A percentile compares a stretch with the other conserved stretches of the same genome.
These are phyloP conservation scores for Lachnellula occidentalis DNA, from an alignment of 2,329 filamentous ascomycete genomes.

Conservation along the genomic window DNA sequence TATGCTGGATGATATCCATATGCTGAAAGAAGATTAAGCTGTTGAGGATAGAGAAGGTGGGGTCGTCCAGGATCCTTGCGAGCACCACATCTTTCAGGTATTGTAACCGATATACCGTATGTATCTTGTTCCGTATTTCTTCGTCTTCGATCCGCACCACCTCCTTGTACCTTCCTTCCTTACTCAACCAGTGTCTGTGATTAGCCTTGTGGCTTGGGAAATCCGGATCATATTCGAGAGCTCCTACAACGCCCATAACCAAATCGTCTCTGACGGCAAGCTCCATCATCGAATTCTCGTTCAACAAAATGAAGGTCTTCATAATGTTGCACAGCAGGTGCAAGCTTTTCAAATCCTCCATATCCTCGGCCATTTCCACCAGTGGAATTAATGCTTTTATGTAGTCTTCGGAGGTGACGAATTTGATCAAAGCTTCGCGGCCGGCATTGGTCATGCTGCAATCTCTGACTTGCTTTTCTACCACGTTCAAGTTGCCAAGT, in stretches of 20 bases:
- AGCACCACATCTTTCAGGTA: constrained; percentile 99
- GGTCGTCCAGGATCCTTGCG: constrained; percentile 91
- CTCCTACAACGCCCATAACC: constrained; percentile 87
- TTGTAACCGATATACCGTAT: constrained; percentile 90
- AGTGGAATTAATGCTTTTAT: constrained; percentile 81
- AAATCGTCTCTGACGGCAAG: constrained; percentile 85
- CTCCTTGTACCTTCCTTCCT: constrained; percentile 89
- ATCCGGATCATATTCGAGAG: constrained; percentile 95
- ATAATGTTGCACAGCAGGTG: constrained; percentile 95
- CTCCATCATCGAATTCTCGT: constrained; percentile 93
- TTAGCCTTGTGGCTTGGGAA: constrained; percentile 98
- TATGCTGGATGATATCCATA: constrained; percentile 91
- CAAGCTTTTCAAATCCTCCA: constrained; percentile 80
- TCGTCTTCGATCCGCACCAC: constrained; percentile 88
- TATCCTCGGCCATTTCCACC: constrained; percentile 82
- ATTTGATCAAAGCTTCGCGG: constrained; percentile 81
- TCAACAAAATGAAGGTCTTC: constrained; percentile 91
- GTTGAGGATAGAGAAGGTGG: constrained; percentile 95
- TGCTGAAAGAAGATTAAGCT: constrained; percentile 99
- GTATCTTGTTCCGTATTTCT: constrained; percentile 80
- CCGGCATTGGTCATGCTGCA: constrained; percentile 70
- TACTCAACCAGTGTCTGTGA: constrained; percentile 85
- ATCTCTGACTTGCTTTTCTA: constrained; percentile 77
- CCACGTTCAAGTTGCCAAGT: constrained; percentile 75
- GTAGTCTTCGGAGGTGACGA: constrained; percentile 79